Evolutionary conservation across 164 flowering plant species (phyloP).

Genomic region (Magnolia sinica): DNA sequence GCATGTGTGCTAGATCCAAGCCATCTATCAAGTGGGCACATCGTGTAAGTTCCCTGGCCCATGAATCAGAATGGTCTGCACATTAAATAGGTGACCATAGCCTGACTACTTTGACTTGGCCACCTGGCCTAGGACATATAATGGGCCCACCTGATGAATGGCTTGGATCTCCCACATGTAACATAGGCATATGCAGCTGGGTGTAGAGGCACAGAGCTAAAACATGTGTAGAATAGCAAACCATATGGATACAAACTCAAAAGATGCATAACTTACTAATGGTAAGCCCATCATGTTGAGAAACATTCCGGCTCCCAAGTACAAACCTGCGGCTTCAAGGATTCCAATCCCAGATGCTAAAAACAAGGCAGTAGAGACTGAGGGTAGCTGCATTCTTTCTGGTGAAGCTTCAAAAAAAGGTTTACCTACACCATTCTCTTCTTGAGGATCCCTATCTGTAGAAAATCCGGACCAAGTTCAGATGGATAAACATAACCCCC

Average conservation of each 20-base stretch:
- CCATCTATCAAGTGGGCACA: too few species aligned
- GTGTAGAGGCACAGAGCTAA: neutral
- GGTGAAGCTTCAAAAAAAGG: slow-evolving; percentile 9
- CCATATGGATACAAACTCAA: neutral
- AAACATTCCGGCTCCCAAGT: slow-evolving; percentile 73
- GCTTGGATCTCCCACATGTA: too few species aligned
- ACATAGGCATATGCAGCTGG: too few species aligned
- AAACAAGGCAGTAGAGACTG: slow-evolving; percentile 87
- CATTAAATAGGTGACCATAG: too few species aligned
- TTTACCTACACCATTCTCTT: slow-evolving; percentile 31
- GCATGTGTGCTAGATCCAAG: too few species aligned
- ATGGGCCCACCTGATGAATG: too few species aligned
- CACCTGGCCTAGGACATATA: too few species aligned
- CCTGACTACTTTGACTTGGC: too few species aligned
- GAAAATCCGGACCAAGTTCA: slow-evolving; percentile 7
- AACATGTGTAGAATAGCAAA: neutral
- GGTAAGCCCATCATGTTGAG: slow-evolving; percentile 83
- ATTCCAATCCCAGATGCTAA: slow-evolving; percentile 80
- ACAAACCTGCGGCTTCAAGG: slow-evolving; percentile 81
- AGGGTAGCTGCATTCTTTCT: slow-evolving; percentile 70
- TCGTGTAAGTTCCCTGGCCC: too few species aligned
- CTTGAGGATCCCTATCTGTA: slow-evolving; percentile 25
- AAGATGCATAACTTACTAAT: slow-evolving; percentile 41
- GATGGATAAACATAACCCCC: neutral
- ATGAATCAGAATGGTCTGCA: too few species aligned